Evolutionary conservation across 2,329 filamentous ascomycete species (phyloP).

Genomic region (Colletotrichum filicis): DNA sequence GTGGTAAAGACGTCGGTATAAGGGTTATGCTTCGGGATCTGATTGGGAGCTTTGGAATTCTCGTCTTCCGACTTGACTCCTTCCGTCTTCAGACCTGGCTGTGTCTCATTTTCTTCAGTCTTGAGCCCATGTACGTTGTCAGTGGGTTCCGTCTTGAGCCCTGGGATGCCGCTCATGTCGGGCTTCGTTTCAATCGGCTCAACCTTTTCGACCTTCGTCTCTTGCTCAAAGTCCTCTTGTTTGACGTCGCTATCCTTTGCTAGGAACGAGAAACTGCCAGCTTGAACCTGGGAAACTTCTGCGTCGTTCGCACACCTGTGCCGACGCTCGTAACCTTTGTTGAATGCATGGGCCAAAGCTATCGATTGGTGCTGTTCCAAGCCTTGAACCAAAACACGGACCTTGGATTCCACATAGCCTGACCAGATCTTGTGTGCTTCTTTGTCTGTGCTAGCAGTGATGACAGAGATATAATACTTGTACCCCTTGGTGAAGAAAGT

Average conservation of each 20-base stretch:
- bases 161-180: constrained; percentile 26
- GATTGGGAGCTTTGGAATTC: constrained; percentile 21
- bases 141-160: constrained; percentile 44
- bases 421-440: constrained; percentile 90
- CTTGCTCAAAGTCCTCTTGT: constrained; percentile 31
- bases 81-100: constrained; percentile 4
- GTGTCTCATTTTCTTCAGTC: constrained; percentile 24
- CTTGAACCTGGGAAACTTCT: constrained; percentile 64
- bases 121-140: constrained; percentile 31
- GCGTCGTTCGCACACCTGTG: constrained; percentile 73
- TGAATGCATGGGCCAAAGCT: constrained; percentile 88
- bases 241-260: constrained; percentile 48
- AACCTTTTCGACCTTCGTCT: constrained; percentile 18
- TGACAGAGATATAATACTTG: constrained; percentile 94
- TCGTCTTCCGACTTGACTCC: constrained; percentile 33
- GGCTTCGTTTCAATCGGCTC: constrained; percentile 25
- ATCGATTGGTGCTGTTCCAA: constrained; percentile 86
- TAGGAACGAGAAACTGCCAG: constrained; percentile 61
- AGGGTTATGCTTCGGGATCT: neutral
- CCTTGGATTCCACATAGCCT: constrained; percentile 92
- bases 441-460: constrained; percentile 83
- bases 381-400: constrained; percentile 84
- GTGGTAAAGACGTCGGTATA: constrained; percentile 78
- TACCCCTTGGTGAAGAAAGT: constrained; percentile 93
- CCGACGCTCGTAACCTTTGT: constrained; percentile 88